Base-by-base conservation (phyloP, 192 early-diverging fungal species). In the Backusella australiensis region DNA sequence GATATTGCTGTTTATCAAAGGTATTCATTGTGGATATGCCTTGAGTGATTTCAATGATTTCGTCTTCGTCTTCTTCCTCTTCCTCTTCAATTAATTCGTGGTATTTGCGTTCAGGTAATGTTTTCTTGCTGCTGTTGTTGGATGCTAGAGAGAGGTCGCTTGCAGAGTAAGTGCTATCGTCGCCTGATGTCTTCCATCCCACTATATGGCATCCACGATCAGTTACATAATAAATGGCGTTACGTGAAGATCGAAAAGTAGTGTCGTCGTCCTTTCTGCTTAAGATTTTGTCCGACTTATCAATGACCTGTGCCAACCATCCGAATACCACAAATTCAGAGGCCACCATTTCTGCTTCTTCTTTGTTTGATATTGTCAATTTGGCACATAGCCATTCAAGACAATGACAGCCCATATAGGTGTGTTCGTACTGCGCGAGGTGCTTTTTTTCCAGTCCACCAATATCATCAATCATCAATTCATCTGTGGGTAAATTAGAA, bases 311-410 rank as follows among this genome's bases (percentile, higher is more conserved):
- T 3, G 81, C 81, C 29, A 89, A 80, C 59, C 86, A 84, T 6
- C 79, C 81, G 38, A 73, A 82, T 0, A 75, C 56, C 14, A 89
- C 73, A 79, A 89, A 84, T 67, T 87, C 86, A 23, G 78, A 76
- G 5, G 81, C 81, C 12, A 87, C 77, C 32, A 76, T 72, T 26
- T 80, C 73, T 0, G 86, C 84, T 49, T 89, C 88, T 46, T 85
- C 82, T 39, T 71, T 75, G 68, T 80, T 77, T 38, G 86, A 80
- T 19, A 87, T 81, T 0, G 86, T 84, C 0, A 83, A 82, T 46
- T 85, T 83, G 15, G 87, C 84, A 52, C 78, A 71, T 3, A 89
- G 56, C 85, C 85, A 89, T 7, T 86, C 86, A 35, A 69, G 1
- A 1, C 66, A 68, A 34, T 76, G 75, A 19, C 4, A 56, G 9